phyloP scores from a whole-genome alignment of 495 filamentous ascomycete species.

The Aspergillus campestris region DNA sequence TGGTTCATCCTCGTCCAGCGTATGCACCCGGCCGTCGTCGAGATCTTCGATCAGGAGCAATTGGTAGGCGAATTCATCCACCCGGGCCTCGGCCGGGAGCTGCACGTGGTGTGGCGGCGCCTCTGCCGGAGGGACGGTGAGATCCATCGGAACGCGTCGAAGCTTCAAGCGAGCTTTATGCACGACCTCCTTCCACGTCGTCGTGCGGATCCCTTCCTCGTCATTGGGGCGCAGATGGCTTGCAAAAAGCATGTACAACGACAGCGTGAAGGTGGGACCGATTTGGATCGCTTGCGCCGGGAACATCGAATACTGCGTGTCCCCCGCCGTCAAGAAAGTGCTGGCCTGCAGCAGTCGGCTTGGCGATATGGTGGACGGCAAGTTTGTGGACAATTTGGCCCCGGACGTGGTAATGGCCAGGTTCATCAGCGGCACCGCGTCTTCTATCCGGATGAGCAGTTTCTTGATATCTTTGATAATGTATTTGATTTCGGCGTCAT shows the following conservation, averaged over 20 bases:
- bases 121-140: constrained; percentile 18
- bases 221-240: constrained; percentile 63
- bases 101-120: constrained; percentile 12
- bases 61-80: constrained; percentile 79
- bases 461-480: constrained; percentile 70
- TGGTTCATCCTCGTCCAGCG: constrained; percentile 56
- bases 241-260: constrained; percentile 93
- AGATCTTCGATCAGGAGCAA: constrained; percentile 86
- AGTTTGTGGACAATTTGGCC: constrained; percentile 66
- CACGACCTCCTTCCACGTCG: constrained; percentile 96
- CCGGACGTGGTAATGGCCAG: constrained; percentile 95
- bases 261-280: constrained; percentile 79
- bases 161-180: constrained; percentile 88
- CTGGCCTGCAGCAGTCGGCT: constrained; percentile 90
- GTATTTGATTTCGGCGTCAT: constrained; percentile 53
- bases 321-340: constrained; percentile 81
- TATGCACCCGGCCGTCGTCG: constrained; percentile 84
- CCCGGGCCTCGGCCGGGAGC: constrained; percentile 41
- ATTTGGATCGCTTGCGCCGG: constrained; percentile 65
- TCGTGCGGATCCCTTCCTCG: constrained; percentile 57
- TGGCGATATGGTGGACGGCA: constrained; percentile 79
- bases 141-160: constrained; percentile 45
- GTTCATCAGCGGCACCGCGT: constrained; percentile 88
- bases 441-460: constrained; percentile 74
- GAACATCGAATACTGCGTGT: constrained; percentile 67